Percentiles rank a stretch among this genome's conserved stretches.
phyloP scores from a whole-genome alignment of 2,329 filamentous ascomycete species.

The Colletotrichum sp. region DNA sequence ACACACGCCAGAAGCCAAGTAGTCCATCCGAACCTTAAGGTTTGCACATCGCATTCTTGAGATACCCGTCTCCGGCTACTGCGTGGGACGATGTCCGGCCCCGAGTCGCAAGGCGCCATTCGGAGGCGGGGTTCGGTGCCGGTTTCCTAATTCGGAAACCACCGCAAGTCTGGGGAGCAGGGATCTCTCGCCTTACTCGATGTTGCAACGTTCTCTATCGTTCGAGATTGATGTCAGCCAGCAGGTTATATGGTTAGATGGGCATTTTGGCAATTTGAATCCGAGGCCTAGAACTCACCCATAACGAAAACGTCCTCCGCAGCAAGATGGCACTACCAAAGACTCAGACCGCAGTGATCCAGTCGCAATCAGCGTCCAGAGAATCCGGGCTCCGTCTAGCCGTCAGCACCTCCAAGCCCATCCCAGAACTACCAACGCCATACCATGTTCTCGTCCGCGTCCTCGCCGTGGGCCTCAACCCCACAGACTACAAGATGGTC shows the following conservation, averaged over 20 bases:
- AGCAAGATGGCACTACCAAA: background rate
- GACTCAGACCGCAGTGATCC: background rate
- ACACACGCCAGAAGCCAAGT: background rate
- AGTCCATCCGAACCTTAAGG: background rate
- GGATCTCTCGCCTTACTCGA: background rate
- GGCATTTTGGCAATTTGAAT: background rate
- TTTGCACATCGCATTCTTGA: background rate
- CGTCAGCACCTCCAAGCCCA: background rate
- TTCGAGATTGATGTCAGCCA: background rate
- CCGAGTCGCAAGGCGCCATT: background rate
- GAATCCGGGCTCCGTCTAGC: background rate
- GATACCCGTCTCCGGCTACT: background rate
- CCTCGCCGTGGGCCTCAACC: constrained; percentile 31
- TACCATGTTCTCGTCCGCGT: constrained; percentile 23
- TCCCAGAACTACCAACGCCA: background rate
- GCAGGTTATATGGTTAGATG: fast-evolving
- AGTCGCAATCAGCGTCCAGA: background rate
- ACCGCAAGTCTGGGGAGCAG: background rate
- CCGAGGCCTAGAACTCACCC: background rate
- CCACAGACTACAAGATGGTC: constrained; percentile 31
- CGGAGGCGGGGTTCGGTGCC: background rate
- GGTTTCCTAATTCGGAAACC: background rate
- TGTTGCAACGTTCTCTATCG: background rate
- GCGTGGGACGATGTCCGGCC: background rate
- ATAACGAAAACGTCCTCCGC: fast-evolving